These are phyloP conservation scores for Hanseniaspora uvarum DNA, from an alignment of 1,139 yeast species.

Conservation along the genomic window DNA sequence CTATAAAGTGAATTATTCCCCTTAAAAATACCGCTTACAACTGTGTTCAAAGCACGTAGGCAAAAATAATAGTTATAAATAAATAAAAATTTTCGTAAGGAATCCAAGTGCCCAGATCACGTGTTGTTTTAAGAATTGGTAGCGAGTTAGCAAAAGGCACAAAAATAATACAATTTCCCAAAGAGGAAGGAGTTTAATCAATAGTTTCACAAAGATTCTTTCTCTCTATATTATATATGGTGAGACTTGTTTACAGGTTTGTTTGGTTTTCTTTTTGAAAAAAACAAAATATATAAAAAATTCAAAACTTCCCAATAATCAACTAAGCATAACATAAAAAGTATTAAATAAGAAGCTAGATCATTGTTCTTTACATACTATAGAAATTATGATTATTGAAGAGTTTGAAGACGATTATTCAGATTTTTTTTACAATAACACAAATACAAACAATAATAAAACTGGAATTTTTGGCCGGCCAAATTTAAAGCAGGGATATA, in stretches of 20 bases:
- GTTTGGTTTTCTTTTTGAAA: no score
- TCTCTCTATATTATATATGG: neutral
- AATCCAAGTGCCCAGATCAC: no score
- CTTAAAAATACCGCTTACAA: no score
- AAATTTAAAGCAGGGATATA: neutral
- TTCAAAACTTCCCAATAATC: neutral
- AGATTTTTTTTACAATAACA: constrained; percentile 1
- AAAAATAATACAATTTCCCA: no score
- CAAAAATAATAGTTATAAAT: neutral
- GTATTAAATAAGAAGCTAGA: neutral
- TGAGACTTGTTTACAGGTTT: no score
- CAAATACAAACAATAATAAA: neutral
- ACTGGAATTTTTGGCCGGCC: constrained; percentile 5
- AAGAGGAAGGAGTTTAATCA: neutral
- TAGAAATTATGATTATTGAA: constrained; percentile 4
- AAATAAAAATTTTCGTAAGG: no score
- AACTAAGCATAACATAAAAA: neutral
- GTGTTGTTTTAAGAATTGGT: no score
- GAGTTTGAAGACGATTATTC: constrained; percentile 2
- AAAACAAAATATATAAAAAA: no score
- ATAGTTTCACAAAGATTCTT: neutral
- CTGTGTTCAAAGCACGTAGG: neutral
- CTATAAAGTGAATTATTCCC: neutral
- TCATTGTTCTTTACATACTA: neutral
- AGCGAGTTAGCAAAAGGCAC: neutral